Evolutionary conservation across 306 rosid species (phyloP), one percentile per base, ranked within the genome.

Genomic region (Prunus mume): DNA sequence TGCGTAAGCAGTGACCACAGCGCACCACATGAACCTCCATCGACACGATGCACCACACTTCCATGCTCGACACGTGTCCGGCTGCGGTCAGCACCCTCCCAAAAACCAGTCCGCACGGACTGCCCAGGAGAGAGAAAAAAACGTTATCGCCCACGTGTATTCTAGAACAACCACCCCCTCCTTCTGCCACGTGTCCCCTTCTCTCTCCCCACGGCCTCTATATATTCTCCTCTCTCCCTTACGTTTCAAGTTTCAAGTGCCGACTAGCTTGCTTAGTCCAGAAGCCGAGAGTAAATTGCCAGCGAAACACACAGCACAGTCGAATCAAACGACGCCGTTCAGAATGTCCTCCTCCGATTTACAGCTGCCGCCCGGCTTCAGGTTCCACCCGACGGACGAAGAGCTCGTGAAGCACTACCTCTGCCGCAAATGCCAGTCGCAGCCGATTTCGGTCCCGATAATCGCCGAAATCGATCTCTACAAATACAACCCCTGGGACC

Each of bases 321-420:
- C 61, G 19, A n/a, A 2, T 55, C 12, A 30, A 28, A 1, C 4
- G 6, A 12, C 19, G 9, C 30, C 3, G 7, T 3, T 3, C 24
- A 65, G 60, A 60, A 85, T 90, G 97, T 62, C 45, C 22, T 28
- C 67, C 20, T 11, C 22, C 6, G 96, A 89, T 50, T 88, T 96
- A 73, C 91, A 88, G 72, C 65, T 96, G 15, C 98, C 99, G 8
- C 96, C 97, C 0, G 98, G 99, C 1, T 92, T 96, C 89, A 75
- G 99, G 80, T 96, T 96, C 80, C 99, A 96, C 61, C 98, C 98
- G 1, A 96, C 99, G 69, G 98, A 96, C 50, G 98, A 96, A 63
- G 99, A 96, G 83, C 97, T 96, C 15, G 97, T 96, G 63, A 76
- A 76, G 87, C 97, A 96, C 86, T 96, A 92, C 28, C 91, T 96